phyloP scores from a whole-genome alignment of 2,329 filamentous ascomycete genomes.

The Metarhizium brunneum region DNA sequence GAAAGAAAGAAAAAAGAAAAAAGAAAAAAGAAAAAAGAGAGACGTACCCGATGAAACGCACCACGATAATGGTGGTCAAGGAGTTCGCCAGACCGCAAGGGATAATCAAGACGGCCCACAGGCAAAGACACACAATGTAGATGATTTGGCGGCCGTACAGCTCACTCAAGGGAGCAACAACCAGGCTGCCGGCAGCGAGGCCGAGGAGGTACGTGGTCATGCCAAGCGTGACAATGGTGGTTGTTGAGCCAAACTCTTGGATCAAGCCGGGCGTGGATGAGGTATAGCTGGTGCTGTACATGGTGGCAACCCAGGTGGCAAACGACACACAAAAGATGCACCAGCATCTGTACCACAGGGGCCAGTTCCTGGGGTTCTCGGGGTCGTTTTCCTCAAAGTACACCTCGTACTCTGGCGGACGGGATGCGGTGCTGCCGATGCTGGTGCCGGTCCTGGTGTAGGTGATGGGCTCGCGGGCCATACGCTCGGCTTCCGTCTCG shows the following conservation, averaged over 20 bases:
- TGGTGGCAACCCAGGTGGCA: conserved; percentile 43
- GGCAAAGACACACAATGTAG: conserved; percentile 54
- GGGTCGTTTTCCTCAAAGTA: conserved; percentile 58
- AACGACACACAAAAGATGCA: conserved; percentile 35
- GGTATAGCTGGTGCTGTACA: conserved; percentile 75
- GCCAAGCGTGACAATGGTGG: conserved; percentile 61
- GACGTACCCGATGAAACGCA: conserved; percentile 61
- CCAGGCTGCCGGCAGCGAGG: conserved; percentile 59
- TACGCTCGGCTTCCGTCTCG: conserved; percentile 29
- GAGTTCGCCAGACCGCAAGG: conserved; percentile 63
- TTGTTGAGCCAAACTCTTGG: conserved; percentile 50
- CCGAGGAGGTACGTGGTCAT: conserved; percentile 73
- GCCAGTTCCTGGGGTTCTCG: conserved; percentile 62
- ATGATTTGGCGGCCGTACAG: conserved; percentile 60
- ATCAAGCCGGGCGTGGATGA: conserved; percentile 61
- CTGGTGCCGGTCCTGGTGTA: conserved; percentile 33
- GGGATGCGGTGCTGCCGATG: conserved; percentile 31
- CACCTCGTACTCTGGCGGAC: conserved; percentile 58
- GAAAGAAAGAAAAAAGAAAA: neutral
- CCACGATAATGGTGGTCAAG: conserved; percentile 57
- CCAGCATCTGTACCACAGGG: conserved; percentile 36
- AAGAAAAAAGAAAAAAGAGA: neutral
- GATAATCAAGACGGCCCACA: conserved; percentile 61
- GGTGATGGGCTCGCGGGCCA: conserved; percentile 35
- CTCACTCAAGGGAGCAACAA: conserved; percentile 67